These are phyloP conservation scores for Evernia prunastri DNA, from an alignment of 495 filamentous ascomycete species.

Conservation along the genomic window DNA sequence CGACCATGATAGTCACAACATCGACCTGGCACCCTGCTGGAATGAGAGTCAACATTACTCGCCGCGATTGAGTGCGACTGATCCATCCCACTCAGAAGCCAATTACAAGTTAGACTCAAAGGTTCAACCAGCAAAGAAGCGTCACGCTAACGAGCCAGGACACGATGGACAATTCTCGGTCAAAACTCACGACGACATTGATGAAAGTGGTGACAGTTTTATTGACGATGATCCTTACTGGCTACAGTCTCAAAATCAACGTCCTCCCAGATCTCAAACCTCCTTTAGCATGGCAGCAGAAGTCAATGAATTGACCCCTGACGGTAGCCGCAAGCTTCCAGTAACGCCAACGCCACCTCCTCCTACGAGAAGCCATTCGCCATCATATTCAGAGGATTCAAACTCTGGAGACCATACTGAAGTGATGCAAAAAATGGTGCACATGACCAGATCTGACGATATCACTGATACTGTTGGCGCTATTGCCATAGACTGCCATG, in stretches of 20 bases:
- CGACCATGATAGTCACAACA: constrained; percentile 25
- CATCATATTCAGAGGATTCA: background rate
- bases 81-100: constrained; percentile 1
- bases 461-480: constrained; percentile 94
- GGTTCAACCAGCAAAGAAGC: background rate
- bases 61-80: constrained; percentile 26
- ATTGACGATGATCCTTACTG: constrained; percentile 17
- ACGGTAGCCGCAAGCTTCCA: constrained; percentile 5
- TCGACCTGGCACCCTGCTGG: constrained; percentile 51
- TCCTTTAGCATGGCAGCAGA: constrained; percentile 1
- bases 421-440: background rate
- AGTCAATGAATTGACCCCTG: background rate
- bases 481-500: constrained; percentile 78
- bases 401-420: background rate
- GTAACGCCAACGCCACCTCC: constrained; percentile 7
- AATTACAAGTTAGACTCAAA: background rate
- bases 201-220: constrained; percentile 21
- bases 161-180: constrained; percentile 46
- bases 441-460: constrained; percentile 32
- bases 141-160: constrained; percentile 13
- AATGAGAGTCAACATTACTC: constrained; percentile 55
- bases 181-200: constrained; percentile 31
- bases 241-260: constrained; percentile 1
- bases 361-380: constrained; percentile 11
- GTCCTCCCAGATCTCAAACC: constrained; percentile 1